Base-by-base conservation (phyloP, 2,329 filamentous ascomycete species). In the Aureobasidium leucospermi region DNA sequence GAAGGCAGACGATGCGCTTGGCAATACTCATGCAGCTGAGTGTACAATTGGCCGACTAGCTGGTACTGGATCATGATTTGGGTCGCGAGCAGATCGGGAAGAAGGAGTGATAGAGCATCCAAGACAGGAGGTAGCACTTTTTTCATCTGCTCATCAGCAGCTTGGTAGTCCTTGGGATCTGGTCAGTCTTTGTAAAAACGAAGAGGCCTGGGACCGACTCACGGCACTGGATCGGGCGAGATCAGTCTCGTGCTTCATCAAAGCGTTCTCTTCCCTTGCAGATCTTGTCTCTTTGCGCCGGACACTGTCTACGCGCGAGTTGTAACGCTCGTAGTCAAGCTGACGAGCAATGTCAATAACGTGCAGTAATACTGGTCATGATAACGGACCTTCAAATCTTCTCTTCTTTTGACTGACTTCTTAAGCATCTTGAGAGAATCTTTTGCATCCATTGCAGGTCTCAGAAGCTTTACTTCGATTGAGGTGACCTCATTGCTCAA, bases 361-460 rank as follows among this genome's bases (percentile, higher is more conserved):
- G 28, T 8, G 31, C 11, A 28, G 6, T 16, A 5, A 28, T 15
- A 9, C 6, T 29, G 13, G 11, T 7, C 8, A 15, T 11, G 13
- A 23, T 23, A 23, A 47, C 57, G 7, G 2, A 53, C 58, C 48
- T 63, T 63, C 29, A 60, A 39, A 67, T 92, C 88, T 69, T 94
- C 89, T 48, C 90, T 79, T 72, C 90, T 91, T 75, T 93, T 94
- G 68, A 95, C 89, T 1, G 85, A 86, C 75, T 91, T 94, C 68
- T 88, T 86, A 70, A 94, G 79, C 2, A 87, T 85, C 64, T 85
- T 83, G 61, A 93, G 79, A 58, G 76, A 82, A 56, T 86, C 83
- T 67, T 84, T 87, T 7, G 87, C 87, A 56, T 87, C 81, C 60
- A 82, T 83, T 4, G 86, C 87, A 0, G 89, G 88, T 60, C 79